These are phyloP conservation scores for Sugiyamaella paludigena DNA, from an alignment of 1,139 yeast species.

Conservation along the genomic window DNA sequence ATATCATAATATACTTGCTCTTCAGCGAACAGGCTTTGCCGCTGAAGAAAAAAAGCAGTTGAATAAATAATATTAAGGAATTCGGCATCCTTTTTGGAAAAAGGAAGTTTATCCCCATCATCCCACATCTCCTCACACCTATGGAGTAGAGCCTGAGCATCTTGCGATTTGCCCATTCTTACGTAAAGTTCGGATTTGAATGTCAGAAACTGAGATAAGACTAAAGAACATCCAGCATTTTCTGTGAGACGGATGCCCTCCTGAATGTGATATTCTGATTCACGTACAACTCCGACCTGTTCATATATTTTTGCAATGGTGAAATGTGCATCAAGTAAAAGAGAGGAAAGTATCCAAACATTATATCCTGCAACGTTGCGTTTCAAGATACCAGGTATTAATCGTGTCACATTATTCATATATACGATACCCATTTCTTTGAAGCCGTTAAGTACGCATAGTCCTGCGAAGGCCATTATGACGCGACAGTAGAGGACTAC, in stretches of 20 bases:
- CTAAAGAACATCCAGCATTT: constrained; percentile 18
- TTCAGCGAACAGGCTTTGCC: constrained; percentile 25
- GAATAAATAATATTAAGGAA: constrained; percentile 28
- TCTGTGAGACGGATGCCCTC: constrained; percentile 28
- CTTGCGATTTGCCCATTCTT: constrained; percentile 24
- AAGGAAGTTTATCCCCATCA: constrained; percentile 11
- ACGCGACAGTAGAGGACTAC: constrained; percentile 7
- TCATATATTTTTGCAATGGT: constrained; percentile 26
- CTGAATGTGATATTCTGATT: constrained; percentile 26
- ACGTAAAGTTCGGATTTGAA: constrained; percentile 27
- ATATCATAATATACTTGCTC: constrained; percentile 28
- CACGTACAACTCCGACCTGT: constrained; percentile 26
- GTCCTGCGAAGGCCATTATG: constrained; percentile 1
- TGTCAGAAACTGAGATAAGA: constrained; percentile 24
- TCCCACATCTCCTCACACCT: constrained; percentile 27
- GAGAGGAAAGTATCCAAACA: constrained; percentile 9
- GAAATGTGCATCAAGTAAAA: constrained; percentile 24
- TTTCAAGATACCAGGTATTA: constrained; percentile 6
- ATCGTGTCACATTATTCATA: constrained; percentile 5
- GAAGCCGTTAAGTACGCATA: constrained; percentile 2
- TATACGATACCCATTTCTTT: constrained; percentile 10
- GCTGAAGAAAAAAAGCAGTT: constrained; percentile 27
- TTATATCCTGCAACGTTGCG: not conserved
- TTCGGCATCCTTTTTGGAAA: constrained; percentile 24
- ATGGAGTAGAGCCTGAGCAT: constrained; percentile 24